Evolutionary conservation across 768 basidiomycete genomes (phyloP).

Genomic region (Amanita molliuscula): DNA sequence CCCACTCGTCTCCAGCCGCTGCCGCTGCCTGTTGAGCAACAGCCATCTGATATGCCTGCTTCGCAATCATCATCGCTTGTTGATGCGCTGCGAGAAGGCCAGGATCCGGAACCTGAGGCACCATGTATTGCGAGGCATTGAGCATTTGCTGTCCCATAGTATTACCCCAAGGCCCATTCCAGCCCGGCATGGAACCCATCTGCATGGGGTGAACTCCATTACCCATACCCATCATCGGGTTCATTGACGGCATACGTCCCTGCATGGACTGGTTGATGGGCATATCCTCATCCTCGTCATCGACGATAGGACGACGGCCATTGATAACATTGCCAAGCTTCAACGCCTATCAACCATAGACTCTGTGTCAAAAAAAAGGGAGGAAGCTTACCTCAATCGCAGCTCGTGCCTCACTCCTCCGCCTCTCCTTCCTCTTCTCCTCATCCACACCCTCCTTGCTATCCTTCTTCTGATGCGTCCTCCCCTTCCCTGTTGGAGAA

Average conservation of each 20-base stretch:
- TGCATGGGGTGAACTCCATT: slow-evolving; percentile 23
- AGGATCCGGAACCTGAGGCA: slow-evolving; percentile 39
- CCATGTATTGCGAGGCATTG: slow-evolving; percentile 34
- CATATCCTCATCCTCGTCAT: slow-evolving; percentile 40
- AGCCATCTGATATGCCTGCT: slow-evolving; percentile 85
- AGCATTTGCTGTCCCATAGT: slow-evolving; percentile 25
- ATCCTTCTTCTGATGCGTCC: slow-evolving; percentile 24
- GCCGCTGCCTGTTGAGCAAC: slow-evolving; percentile 88
- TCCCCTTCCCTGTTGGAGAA: background rate
- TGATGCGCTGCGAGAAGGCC: slow-evolving; percentile 67
- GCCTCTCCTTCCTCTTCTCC: slow-evolving; percentile 56
- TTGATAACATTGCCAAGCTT: slow-evolving; percentile 87
- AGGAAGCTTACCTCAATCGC: slow-evolving; percentile 67
- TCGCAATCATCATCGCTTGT: slow-evolving; percentile 78
- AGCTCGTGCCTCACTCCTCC: slow-evolving; percentile 76
- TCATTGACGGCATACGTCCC: slow-evolving; percentile 29
- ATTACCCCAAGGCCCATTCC: slow-evolving; percentile 18
- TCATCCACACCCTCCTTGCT: slow-evolving; percentile 23
- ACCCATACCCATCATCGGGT: slow-evolving; percentile 34
- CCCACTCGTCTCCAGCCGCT: slow-evolving; percentile 87
- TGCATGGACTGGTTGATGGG: slow-evolving; percentile 34
- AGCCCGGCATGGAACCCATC: slow-evolving; percentile 18
- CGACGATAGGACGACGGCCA: slow-evolving; percentile 54
- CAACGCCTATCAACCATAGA: background rate
- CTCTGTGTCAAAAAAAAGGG: background rate